Conservation (phyloP, 2,329 filamentous ascomycete genomes). For the Ophiocordyceps australis region DNA sequence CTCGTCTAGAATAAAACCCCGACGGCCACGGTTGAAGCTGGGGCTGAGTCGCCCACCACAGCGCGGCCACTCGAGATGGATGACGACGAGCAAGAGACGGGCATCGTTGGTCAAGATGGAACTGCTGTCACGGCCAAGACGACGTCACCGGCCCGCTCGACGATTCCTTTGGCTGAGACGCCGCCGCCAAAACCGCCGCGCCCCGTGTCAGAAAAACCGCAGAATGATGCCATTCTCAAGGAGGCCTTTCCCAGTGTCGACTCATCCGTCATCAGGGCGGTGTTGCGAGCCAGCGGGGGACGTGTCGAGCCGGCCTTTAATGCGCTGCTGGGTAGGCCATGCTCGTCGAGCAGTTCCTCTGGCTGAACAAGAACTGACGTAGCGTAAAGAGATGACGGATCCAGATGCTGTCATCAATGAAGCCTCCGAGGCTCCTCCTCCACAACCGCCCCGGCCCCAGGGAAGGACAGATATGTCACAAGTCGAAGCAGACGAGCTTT, state of each 20-base stretch:
- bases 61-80: slow-evolving; percentile 48
- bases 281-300: slow-evolving; percentile 71
- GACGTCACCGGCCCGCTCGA: slow-evolving; percentile 12
- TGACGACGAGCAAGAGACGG: slow-evolving; percentile 47
- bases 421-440: slow-evolving; percentile 41
- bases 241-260: slow-evolving; percentile 90
- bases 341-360: not conserved
- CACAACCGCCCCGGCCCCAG: slow-evolving; percentile 64
- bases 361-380: not conserved
- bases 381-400: slow-evolving; percentile 55
- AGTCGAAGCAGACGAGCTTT: slow-evolving; percentile 76
- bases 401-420: slow-evolving; percentile 45
- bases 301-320: slow-evolving; percentile 90
- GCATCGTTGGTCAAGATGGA: slow-evolving; percentile 25
- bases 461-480: slow-evolving; percentile 51
- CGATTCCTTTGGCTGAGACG: not conserved
- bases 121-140: slow-evolving; percentile 8
- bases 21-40: slow-evolving; percentile 20
- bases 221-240: slow-evolving; percentile 74
- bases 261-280: slow-evolving; percentile 62
- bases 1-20: no score
- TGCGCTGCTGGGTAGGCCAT: slow-evolving; percentile 55
- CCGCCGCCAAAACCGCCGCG: slow-evolving; percentile 62
- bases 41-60: slow-evolving; percentile 47
- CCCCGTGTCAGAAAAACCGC: slow-evolving; percentile 62